A percentile compares a stretch with the other conserved stretches of the same genome.
These are phyloP conservation scores for Panus rudis DNA, from an alignment of 768 basidiomycete species.

Conservation along the genomic window DNA sequence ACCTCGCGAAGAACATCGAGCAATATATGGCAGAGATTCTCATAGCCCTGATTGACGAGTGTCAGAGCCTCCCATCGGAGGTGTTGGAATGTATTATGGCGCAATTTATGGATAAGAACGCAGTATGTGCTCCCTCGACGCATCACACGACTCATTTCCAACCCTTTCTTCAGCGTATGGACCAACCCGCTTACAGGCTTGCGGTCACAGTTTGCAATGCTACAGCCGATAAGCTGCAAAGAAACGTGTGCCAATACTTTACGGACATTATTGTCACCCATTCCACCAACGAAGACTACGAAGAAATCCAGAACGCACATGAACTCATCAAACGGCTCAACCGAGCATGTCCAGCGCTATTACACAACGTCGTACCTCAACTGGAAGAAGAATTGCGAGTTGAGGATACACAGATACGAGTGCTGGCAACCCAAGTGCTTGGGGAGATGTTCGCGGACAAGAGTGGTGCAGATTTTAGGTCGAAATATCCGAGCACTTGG, in stretches of 20 bases:
- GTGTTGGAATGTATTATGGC: slow-evolving; percentile 77
- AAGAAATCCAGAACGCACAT: slow-evolving; percentile 72
- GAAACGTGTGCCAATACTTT: slow-evolving; percentile 88
- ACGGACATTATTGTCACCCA: slow-evolving; percentile 74
- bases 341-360: slow-evolving; percentile 68
- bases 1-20: slow-evolving; percentile 75
- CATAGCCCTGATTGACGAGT: slow-evolving; percentile 84
- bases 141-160: slow-evolving; percentile 2
- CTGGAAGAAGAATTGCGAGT: slow-evolving; percentile 86
- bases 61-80: slow-evolving; percentile 63
- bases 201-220: slow-evolving; percentile 82
- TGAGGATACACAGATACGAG: slow-evolving; percentile 61
- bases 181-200: slow-evolving; percentile 73
- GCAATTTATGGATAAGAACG: slow-evolving; percentile 78
- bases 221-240: slow-evolving; percentile 80
- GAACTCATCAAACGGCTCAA: slow-evolving; percentile 80
- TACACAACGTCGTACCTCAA: slow-evolving; percentile 89
- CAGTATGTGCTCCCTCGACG: slow-evolving; percentile 36
- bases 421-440: slow-evolving; percentile 78
- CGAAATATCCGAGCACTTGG: slow-evolving; percentile 83
- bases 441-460: slow-evolving; percentile 89
- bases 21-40: slow-evolving; percentile 86
- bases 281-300: slow-evolving; percentile 54
- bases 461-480: slow-evolving; percentile 63
- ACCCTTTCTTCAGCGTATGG: slow-evolving; percentile 41